These are phyloP conservation scores for Aegle marmelos DNA, from an alignment of 345 rosid genomes.

Conservation along the genomic window DNA sequence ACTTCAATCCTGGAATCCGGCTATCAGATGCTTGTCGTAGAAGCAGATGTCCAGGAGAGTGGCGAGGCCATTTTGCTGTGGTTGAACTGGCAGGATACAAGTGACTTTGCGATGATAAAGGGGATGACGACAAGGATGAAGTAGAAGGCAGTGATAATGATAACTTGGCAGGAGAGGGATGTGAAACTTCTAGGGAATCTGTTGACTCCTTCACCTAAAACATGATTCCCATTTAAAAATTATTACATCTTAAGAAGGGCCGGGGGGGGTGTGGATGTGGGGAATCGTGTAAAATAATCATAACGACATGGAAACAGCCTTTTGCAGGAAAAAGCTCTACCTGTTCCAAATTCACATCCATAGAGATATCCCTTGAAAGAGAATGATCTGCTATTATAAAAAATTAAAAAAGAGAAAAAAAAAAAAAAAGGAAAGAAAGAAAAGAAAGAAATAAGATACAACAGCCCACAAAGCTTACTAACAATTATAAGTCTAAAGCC, in stretches of 20 bases:
- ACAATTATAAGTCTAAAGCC: background rate
- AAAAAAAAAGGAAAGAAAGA: background rate
- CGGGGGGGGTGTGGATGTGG: no score
- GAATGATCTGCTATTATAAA: slow-evolving; percentile 55
- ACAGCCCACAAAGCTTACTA: background rate
- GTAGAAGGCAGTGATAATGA: slow-evolving; percentile 65
- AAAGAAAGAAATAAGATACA: slow-evolving; percentile 10
- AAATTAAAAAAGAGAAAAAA: background rate
- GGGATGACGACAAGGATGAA: slow-evolving; percentile 54
- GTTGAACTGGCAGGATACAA: slow-evolving; percentile 43
- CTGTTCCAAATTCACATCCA: slow-evolving; percentile 66
- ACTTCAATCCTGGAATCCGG: slow-evolving; percentile 34
- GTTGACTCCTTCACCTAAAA: slow-evolving; percentile 50
- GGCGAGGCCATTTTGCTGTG: slow-evolving; percentile 34
- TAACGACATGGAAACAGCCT: slow-evolving; percentile 6
- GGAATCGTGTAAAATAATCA: background rate
- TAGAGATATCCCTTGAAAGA: slow-evolving; percentile 54
- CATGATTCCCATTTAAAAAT: slow-evolving; percentile 6
- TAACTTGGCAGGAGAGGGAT: slow-evolving; percentile 52
- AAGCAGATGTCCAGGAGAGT: slow-evolving; percentile 38
- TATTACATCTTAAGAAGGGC: slow-evolving; percentile 8
- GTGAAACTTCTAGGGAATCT: slow-evolving; percentile 46
- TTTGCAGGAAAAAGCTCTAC: slow-evolving; percentile 33
- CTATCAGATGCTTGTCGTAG: slow-evolving; percentile 42
- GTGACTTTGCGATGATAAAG: slow-evolving; percentile 50